Evolutionary conservation across 2,329 filamentous ascomycete genomes (phyloP), one percentile per base, ranked within the genome.

Genomic region (Colletotrichum higginsianum): DNA sequence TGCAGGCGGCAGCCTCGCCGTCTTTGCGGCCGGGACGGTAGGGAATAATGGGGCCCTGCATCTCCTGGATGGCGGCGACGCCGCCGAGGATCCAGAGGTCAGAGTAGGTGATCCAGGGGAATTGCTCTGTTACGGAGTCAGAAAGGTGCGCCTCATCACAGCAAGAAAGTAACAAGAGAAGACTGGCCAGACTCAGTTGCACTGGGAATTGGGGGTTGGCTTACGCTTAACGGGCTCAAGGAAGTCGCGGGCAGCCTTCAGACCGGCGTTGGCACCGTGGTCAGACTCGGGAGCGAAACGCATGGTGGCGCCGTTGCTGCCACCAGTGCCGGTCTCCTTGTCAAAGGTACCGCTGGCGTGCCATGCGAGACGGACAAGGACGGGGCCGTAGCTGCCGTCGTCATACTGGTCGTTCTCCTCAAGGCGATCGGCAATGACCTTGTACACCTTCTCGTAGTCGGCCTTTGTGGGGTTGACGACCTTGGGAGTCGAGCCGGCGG

Each of bases 281-380:
- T 92, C 91, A 72, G 90, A 87, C 86, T 98, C 96, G 57, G 96
- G 95, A 30, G 91, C 87, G 82, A 98, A 98, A 80, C 96, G 91
- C 96, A 98, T 98, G 75, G 95, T 98, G 69, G 96, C 96, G 75
- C 96, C 96, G 83, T 98, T 98, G 87, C 93, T 96, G 76, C 96
- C 96, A 78, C 96, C 96, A 56, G 96, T 98, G 75, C 89, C 89
- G 35, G 95, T 98, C 80, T 90, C 89, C 85, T 92, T 93, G 81
- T 98, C 96, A 79, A 92, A 98, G 77, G 96, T 99, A 77, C 96
- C 96, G 77, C 92, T 95, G 75, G 92, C 91, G 86, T 98, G 96
- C 96, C 96, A 98, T 73, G 94, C 96, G 76, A 98, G 89, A 78
- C 96, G 91, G 75, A 98, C 85, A 67, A 98, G 87, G 73, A 98